phyloP scores from a whole-genome alignment of 1,139 yeast genomes.

The Pichia norvegensis region DNA sequence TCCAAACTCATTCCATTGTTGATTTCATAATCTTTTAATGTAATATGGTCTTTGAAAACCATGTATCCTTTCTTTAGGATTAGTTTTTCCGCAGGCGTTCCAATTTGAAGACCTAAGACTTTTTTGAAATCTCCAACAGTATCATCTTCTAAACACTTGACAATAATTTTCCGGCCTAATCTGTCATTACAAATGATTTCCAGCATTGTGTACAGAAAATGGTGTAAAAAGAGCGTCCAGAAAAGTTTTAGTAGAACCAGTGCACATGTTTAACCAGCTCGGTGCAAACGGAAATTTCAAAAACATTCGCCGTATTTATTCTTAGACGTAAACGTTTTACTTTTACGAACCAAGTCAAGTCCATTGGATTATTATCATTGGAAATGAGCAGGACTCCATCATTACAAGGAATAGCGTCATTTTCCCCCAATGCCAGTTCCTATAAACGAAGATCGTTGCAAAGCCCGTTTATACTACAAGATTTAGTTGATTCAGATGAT shows the following conservation, averaged over 20 bases:
- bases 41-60: conserved; percentile 79
- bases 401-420: neutral
- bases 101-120: conserved; percentile 73
- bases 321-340: too few species aligned
- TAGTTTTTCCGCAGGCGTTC: conserved; percentile 62
- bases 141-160: conserved; percentile 79
- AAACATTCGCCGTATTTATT: neutral
- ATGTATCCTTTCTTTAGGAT: conserved; percentile 72
- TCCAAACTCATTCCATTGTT: conserved; percentile 87
- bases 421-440: conserved; percentile 4
- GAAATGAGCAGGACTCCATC: conserved; percentile 3
- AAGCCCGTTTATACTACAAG: conserved; percentile 10
- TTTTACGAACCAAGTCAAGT: too few species aligned
- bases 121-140: conserved; percentile 89
- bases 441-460: conserved; percentile 15
- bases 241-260: too few species aligned
- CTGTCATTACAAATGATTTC: conserved; percentile 50
- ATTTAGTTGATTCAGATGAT: conserved; percentile 2
- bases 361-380: too few species aligned
- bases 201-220: conserved; percentile 30
- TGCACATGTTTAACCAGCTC: neutral
- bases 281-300: neutral
- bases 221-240: too few species aligned
- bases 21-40: conserved; percentile 86
- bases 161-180: conserved; percentile 80